Percentiles rank a stretch among this genome's conserved stretches.
Conservation (phyloP, 345 rosid species). For the Triadica sebifera region DNA sequence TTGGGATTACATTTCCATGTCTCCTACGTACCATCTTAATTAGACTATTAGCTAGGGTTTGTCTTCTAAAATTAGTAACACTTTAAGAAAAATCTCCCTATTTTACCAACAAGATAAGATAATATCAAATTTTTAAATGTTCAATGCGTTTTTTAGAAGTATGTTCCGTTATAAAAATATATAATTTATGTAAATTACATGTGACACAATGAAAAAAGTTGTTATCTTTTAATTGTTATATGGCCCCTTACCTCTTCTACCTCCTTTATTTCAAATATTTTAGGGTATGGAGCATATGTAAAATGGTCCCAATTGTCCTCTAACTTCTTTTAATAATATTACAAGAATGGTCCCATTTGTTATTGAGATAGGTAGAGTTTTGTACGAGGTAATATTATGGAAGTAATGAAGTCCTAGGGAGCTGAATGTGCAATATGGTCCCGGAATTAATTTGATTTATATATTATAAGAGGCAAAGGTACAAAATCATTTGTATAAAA, state of each 20-base stretch:
- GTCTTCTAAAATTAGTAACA: constrained; percentile 16
- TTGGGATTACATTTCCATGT: not conserved
- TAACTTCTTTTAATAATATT: not conserved
- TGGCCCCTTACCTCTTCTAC: too few species aligned
- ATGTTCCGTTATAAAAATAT: constrained; percentile 13
- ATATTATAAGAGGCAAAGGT: not conserved
- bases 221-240: not conserved
- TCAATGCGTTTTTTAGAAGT: constrained; percentile 17
- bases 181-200: not conserved
- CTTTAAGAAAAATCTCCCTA: not conserved
- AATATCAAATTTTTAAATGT: constrained; percentile 10
- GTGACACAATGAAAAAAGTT: not conserved
- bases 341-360: not conserved
- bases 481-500: constrained; percentile 10
- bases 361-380: not conserved
- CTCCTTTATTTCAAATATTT: not conserved
- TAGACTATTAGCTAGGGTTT: constrained; percentile 10
- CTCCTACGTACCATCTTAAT: not conserved
- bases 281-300: not conserved
- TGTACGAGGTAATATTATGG: constrained; percentile 4
- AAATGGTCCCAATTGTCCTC: constrained; percentile 31
- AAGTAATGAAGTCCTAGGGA: not conserved
- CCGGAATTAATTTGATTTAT: constrained; percentile 7
- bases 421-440: constrained; percentile 26
- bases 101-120: constrained; percentile 12